Conservation (phyloP, 2,329 filamentous ascomycete species). For the Cladosporium sp. region DNA sequence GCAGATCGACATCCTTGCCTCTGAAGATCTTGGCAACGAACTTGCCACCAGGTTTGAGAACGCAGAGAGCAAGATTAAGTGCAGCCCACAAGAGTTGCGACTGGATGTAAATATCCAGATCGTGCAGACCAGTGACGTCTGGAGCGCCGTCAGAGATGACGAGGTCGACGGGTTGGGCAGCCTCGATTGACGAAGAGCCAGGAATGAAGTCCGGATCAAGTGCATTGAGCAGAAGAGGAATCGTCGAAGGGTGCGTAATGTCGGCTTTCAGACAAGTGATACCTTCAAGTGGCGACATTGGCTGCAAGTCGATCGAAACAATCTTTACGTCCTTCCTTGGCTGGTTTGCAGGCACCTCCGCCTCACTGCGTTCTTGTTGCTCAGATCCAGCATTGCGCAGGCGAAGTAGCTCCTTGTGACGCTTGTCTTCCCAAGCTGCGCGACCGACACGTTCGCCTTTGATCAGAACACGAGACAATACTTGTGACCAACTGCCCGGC, state of each 20-base stretch:
- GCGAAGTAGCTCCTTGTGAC: constrained; percentile 47
- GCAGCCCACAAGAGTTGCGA: constrained; percentile 92
- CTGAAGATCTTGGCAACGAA: constrained; percentile 99
- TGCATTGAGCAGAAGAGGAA: constrained; percentile 80
- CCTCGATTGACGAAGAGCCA: constrained; percentile 34
- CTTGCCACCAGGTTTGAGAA: constrained; percentile 86
- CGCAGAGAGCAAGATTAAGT: constrained; percentile 86
- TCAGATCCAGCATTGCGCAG: constrained; percentile 12
- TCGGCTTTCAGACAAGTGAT: constrained; percentile 91
- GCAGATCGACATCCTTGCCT: constrained; percentile 87
- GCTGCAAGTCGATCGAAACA: constrained; percentile 91
- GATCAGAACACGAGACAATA: constrained; percentile 87
- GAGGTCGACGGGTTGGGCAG: constrained; percentile 78
- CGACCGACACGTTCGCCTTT: constrained; percentile 88
- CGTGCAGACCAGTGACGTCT: constrained; percentile 93
- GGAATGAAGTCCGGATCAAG: constrained; percentile 63
- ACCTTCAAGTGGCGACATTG: constrained; percentile 88
- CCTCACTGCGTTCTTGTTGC: neutral
- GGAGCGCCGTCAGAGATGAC: constrained; percentile 94
- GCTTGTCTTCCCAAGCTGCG: constrained; percentile 79
- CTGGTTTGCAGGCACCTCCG: neutral
- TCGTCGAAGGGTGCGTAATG: constrained; percentile 94
- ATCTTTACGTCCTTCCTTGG: constrained; percentile 68
- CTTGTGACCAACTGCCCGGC: constrained; percentile 95
- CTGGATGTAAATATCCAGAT: constrained; percentile 97